Evolutionary conservation across 345 rosid species (phyloP), one percentile per base, ranked within the genome.

Genomic region (Eucalyptus rudis): DNA sequence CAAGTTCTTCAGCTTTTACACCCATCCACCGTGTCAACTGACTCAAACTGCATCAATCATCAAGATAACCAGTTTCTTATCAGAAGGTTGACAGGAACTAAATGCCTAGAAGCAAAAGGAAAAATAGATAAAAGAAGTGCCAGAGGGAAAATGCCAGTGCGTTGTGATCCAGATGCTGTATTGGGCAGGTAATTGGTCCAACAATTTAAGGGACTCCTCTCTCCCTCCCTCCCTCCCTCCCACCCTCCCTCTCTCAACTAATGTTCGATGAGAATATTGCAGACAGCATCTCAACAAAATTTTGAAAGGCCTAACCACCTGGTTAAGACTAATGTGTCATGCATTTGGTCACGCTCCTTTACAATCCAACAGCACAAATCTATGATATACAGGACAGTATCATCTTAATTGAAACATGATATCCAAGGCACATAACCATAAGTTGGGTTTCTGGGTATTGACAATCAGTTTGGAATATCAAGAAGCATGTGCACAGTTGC

Each of bases 21-120:
- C 98, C 99, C 94, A 97, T 89, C 99, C 99, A 97, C 25, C 95
- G 94, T 88, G 94, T 97, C 87, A 97, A 86, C 89, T 97, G 98
- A 91, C 99, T 96, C 92, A 96, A 93, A 93, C 99, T 97, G 92
- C 88, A 91, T 90, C 24, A 88, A 14, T 86, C 81, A 24, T 51
- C 71, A 29, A 68, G 56, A 86, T 66, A 49, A 86, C 13, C 66
- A 31, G 31, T n/a, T 22, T 27, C 45, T 31, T 31, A 86, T 58
- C 43, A 76, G 84, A 20, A 40, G 83, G 84, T 40, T 71, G 83
- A 36, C 6, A 71, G 14, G 83, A 19, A 19, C 81, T 71, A 50
- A 31, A 50, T 31, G 59, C 33, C 31, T 51, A 76, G 84, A 76
- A 76, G 2, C 84, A 40, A 76, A 76, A 76, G 47, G 84, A 76